Evolutionary conservation across 768 basidiomycete species (phyloP).

Genomic region (Jaapia argillacea): DNA sequence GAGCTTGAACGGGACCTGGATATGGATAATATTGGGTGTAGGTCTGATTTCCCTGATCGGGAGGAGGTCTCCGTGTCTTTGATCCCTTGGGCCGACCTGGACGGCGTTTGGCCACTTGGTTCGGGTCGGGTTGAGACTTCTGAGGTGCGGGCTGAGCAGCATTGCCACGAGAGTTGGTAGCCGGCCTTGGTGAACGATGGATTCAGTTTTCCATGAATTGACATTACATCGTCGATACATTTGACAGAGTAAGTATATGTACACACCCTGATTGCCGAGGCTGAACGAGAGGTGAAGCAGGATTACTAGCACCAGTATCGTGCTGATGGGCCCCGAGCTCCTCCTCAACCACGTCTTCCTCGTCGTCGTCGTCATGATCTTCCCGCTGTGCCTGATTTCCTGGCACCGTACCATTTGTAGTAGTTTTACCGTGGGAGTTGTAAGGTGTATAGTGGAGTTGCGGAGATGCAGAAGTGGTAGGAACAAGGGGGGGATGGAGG

Average conservation of each 20-base stretch:
- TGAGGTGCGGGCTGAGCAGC: slow-evolving; percentile 39
- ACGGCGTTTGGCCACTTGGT: slow-evolving; percentile 35
- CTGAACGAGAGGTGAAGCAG: slow-evolving; percentile 11
- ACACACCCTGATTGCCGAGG: slow-evolving; percentile 19
- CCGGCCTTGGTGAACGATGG: background rate
- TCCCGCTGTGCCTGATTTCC: slow-evolving; percentile 3
- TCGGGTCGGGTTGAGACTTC: slow-evolving; percentile 20
- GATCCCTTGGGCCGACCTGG: slow-evolving; percentile 76
- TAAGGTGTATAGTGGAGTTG: slow-evolving; percentile 15
- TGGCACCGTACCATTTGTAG: slow-evolving; percentile 3
- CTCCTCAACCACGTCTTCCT: slow-evolving; percentile 68
- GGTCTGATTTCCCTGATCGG: slow-evolving; percentile 1
- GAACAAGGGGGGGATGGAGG: slow-evolving; percentile 41
- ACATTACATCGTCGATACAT: background rate
- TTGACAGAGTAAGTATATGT: background rate
- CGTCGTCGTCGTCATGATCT: slow-evolving; percentile 41
- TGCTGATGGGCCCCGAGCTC: slow-evolving; percentile 65
- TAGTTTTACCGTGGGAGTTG: slow-evolving; percentile 15
- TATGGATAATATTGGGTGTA: background rate
- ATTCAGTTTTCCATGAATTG: background rate
- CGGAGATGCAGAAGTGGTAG: slow-evolving; percentile 7
- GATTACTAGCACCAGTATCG: slow-evolving; percentile 11
- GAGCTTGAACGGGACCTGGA: too few species aligned
- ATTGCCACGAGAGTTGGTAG: slow-evolving; percentile 23
- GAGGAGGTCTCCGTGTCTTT: slow-evolving; percentile 52